Base-by-base conservation (phyloP, 495 filamentous ascomycete genomes). In the Endocarpon pusillum region DNA sequence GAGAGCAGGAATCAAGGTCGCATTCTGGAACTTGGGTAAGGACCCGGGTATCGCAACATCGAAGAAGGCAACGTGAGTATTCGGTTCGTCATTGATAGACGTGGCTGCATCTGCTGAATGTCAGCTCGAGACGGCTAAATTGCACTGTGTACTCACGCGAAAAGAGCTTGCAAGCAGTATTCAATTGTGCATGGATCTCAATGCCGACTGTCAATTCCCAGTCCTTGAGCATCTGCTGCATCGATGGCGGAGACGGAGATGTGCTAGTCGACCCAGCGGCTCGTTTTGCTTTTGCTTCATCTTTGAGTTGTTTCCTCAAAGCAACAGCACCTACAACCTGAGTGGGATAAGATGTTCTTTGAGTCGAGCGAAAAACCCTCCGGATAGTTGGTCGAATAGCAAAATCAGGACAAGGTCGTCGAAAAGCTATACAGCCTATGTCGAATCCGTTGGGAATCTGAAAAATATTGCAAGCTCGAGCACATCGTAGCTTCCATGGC, bases 181-280 rank as follows among this genome's bases (percentile, higher is more conserved):
- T 87, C 43, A 99, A 61, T 50, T 96, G 87, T 8, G 91, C 89
- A 52, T 99, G 91, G 44, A 99, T 85, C 57, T 99, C 89, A 45
- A 99, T 80, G 29, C 89, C 89, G 10, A 93, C 83, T 0, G 87
- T 94, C 45, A 96, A 61, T 42, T 89, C 78, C 87, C 86, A 97
- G 38, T 59, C 55, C 23, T 58, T 48, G 21, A 49, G 43, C 9
- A 47, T n/a, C 53, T 7, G 49, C 52, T 34, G 54, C 54, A 19
- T 57, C 57, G n/a, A n/a, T n/a, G n/a, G n/a, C n/a, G n/a, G n/a
- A n/a, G n/a, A n/a, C n/a, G n/a, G n/a, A n/a, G n/a, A n/a, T n/a
- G n/a, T n/a, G n/a, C n/a, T n/a, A n/a, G n/a, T n/a, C n/a, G n/a
- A n/a, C n/a, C n/a, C n/a, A n/a, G n/a, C n/a, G n/a, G n/a, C 34